phyloP scores from a whole-genome alignment of 768 basidiomycete species.

The Leccinum ochraceum region DNA sequence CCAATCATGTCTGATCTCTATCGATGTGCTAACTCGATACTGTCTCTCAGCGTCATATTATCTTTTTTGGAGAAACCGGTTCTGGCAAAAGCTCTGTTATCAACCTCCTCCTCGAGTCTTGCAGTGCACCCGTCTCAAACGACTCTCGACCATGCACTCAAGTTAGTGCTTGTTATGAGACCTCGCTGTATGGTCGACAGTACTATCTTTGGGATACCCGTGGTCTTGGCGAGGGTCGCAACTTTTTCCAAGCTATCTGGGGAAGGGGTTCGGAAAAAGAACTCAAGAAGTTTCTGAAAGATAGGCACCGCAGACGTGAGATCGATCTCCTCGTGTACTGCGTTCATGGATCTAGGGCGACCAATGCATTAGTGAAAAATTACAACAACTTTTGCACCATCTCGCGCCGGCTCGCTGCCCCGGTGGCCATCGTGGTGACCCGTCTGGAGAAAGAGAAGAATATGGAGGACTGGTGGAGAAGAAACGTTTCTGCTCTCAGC shows the following conservation, averaged over 20 bases:
- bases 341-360: no score
- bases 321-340: no score
- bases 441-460: conserved; percentile 27
- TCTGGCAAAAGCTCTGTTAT: conserved; percentile 30
- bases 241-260: no score
- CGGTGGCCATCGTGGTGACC: conserved; percentile 38
- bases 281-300: no score
- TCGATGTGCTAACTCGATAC: background rate
- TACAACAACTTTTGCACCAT: no score
- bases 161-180: conserved; percentile 4
- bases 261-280: no score
- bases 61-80: conserved; percentile 28
- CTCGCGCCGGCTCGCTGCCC: no score
- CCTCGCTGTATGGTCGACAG: background rate
- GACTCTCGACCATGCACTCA: conserved; percentile 21
- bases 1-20: background rate
- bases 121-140: conserved; percentile 8
- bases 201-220: conserved; percentile 39
- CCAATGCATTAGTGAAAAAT: no score
- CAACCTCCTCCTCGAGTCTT: conserved; percentile 23
- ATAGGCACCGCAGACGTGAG: no score
- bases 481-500: conserved; percentile 30
- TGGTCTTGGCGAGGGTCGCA: conserved; percentile 36
- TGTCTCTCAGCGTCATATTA: conserved; percentile 14
- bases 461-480: conserved; percentile 36